Conservation (phyloP, 257 asterid species). For the Penstemon davidsonii region DNA sequence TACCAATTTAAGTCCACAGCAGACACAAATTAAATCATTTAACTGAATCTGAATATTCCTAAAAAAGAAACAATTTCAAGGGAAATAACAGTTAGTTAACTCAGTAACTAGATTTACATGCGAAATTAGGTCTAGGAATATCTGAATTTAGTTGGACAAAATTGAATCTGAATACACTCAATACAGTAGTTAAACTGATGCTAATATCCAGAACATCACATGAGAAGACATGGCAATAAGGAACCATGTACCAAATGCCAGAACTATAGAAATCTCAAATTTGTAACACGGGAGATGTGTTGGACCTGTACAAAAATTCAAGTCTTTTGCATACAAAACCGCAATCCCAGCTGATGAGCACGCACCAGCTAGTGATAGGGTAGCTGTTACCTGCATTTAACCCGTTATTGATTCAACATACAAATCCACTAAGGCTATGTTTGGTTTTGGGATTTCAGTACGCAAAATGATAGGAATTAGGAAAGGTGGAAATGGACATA, state of each 20-base stretch:
- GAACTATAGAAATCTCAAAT: conserved; percentile 68
- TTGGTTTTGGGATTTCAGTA: too few species aligned
- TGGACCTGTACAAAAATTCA: conserved; percentile 59
- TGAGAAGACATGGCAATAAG: conserved; percentile 87
- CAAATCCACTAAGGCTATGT: too few species aligned
- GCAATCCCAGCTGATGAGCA: conserved; percentile 91
- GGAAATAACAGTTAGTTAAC: not conserved
- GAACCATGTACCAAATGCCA: conserved; percentile 89
- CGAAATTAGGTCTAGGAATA: not conserved
- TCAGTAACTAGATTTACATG: conserved; percentile 7
- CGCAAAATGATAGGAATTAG: too few species aligned
- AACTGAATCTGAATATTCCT: not conserved
- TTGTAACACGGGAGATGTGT: conserved; percentile 58
- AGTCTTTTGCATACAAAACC: conserved; percentile 78
- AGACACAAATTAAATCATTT: not conserved
- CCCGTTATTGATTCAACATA: too few species aligned
- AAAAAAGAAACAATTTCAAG: not conserved
- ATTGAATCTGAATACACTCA: not conserved
- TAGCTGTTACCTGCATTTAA: conserved; percentile 79
- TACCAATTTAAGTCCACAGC: too few species aligned
- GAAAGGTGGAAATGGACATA: too few species aligned
- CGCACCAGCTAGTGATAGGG: conserved; percentile 94
- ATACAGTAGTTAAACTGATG: conserved; percentile 40
- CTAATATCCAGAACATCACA: conserved; percentile 88
- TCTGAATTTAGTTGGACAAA: conserved; percentile 9